Conservation (phyloP, 1,284 basidiomycete species). For the Coriolopsis trogii region DNA sequence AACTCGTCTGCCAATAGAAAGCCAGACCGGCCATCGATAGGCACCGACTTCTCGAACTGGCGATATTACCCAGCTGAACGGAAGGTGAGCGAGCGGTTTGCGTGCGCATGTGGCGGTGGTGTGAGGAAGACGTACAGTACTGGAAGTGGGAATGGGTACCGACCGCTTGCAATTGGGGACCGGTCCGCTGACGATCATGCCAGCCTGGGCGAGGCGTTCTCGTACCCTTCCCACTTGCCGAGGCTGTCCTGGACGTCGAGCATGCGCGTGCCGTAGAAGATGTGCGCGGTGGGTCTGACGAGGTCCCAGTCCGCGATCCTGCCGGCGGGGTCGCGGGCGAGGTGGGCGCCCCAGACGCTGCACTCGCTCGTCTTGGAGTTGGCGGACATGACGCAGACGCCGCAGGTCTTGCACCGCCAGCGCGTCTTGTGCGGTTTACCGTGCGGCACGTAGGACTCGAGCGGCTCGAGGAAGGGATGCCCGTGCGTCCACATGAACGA, state of each 20-base stretch:
- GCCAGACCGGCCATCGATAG: too few relatives aligned
- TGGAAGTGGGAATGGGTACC: too few relatives aligned
- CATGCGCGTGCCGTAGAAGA: slow-evolving; percentile 65
- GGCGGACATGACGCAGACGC: slow-evolving; percentile 50
- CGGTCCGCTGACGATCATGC: slow-evolving; percentile 13
- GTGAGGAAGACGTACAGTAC: neutral
- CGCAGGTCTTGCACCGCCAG: slow-evolving; percentile 62
- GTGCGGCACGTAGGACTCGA: slow-evolving; percentile 49
- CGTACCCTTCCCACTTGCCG: slow-evolving; percentile 66
- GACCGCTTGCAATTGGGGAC: too few relatives aligned
- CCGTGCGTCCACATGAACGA: slow-evolving; percentile 57
- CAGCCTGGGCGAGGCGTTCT: slow-evolving; percentile 42
- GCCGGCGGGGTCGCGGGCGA: slow-evolving; percentile 52
- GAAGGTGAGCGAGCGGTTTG: too few relatives aligned
- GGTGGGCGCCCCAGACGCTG: slow-evolving; percentile 58
- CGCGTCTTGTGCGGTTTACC: slow-evolving; percentile 58
- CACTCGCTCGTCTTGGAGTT: slow-evolving; percentile 48
- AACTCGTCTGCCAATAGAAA: too few relatives aligned
- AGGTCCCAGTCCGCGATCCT: slow-evolving; percentile 51
- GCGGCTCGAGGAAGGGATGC: slow-evolving; percentile 35
- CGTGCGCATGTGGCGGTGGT: too few relatives aligned
- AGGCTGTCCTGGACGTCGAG: slow-evolving; percentile 56
- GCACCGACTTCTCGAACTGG: too few relatives aligned
- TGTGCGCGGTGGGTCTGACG: slow-evolving; percentile 61
- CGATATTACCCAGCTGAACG: too few relatives aligned